Percentiles rank a stretch among this genome's conserved stretches.
Conservation (phyloP, 192 early-diverging fungal genomes). For the Coemansia sp. region DNA sequence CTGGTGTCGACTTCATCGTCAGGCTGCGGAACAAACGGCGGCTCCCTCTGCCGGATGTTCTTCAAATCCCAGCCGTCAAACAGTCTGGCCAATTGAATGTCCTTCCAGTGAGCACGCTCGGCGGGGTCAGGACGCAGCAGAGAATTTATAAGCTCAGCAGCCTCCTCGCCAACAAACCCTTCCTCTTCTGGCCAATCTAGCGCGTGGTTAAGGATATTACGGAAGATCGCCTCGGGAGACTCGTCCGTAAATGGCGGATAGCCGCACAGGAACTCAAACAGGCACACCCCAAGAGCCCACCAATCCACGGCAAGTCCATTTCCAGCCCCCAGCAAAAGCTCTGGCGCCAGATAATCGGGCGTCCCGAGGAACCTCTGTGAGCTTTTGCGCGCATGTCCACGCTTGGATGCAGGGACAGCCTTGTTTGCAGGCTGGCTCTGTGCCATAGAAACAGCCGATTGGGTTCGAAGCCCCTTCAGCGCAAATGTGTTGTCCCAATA, state of each 20-base stretch:
- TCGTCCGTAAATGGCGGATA: constrained; percentile 92
- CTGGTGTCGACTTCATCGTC: constrained; percentile 84
- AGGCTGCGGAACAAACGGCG: constrained; percentile 83
- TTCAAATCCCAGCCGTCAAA: constrained; percentile 78
- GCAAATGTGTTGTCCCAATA: constrained; percentile 38
- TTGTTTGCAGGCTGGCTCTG: constrained; percentile 25
- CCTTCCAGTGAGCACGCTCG: constrained; percentile 63
- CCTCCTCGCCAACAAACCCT: constrained; percentile 60
- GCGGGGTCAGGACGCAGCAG: constrained; percentile 75
- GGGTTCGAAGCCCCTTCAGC: constrained; percentile 19
- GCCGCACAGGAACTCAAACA: constrained; percentile 88
- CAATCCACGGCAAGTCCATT: constrained; percentile 89
- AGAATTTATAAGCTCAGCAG: constrained; percentile 69
- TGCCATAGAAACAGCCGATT: constrained; percentile 15
- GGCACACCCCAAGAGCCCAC: constrained; percentile 92
- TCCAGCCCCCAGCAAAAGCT: constrained; percentile 82
- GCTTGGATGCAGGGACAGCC: constrained; percentile 48
- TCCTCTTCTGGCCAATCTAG: constrained; percentile 60
- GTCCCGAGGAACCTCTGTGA: constrained; percentile 69
- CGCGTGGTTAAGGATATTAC: constrained; percentile 78
- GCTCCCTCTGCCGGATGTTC: constrained; percentile 69
- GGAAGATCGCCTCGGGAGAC: constrained; percentile 80
- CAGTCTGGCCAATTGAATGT: constrained; percentile 71
- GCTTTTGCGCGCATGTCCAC: constrained; percentile 53
- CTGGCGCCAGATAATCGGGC: constrained; percentile 94